Evolutionary conservation across 495 filamentous ascomycete genomes (phyloP).

Genomic region (Penicillium steckii): DNA sequence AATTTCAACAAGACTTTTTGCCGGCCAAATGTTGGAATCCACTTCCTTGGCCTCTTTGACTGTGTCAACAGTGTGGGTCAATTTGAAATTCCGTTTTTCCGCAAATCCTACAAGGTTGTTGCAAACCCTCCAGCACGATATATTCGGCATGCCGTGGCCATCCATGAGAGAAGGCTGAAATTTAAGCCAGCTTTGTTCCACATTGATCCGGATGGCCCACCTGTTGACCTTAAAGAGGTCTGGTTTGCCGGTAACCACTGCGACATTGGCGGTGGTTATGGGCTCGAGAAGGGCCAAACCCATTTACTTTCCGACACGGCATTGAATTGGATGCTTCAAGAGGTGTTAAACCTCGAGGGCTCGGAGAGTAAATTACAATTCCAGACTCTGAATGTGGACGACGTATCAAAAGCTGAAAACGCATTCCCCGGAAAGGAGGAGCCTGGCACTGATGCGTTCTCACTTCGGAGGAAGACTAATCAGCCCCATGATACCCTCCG

Average conservation of each 20-base stretch:
- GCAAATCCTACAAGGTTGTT: constrained; percentile 19
- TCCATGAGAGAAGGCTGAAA: constrained; percentile 47
- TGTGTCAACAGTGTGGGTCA: constrained; percentile 68
- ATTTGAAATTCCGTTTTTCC: constrained; percentile 60
- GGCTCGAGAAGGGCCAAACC: too few relatives aligned
- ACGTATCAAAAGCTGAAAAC: too few relatives aligned
- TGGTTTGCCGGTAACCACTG: constrained; percentile 42
- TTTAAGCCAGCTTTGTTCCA: constrained; percentile 32
- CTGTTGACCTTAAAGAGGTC: constrained; percentile 30
- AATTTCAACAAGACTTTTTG: constrained; percentile 72
- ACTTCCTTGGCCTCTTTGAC: constrained; percentile 30
- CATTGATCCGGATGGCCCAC: not conserved
- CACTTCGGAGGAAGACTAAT: too few relatives aligned
- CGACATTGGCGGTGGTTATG: constrained; percentile 49
- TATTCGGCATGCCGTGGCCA: constrained; percentile 43
- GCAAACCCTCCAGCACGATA: constrained; percentile 22
- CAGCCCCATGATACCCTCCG: too few relatives aligned
- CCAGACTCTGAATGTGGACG: too few relatives aligned
- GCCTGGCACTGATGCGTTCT: too few relatives aligned
- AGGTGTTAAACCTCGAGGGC: too few relatives aligned
- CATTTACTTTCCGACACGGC: too few relatives aligned
- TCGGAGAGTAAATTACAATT: too few relatives aligned
- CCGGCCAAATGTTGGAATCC: constrained; percentile 60
- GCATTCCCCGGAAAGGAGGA: too few relatives aligned
- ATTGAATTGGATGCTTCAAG: too few relatives aligned